phyloP scores from a whole-genome alignment of 495 filamentous ascomycete genomes.

The Podospora tetraspora region DNA sequence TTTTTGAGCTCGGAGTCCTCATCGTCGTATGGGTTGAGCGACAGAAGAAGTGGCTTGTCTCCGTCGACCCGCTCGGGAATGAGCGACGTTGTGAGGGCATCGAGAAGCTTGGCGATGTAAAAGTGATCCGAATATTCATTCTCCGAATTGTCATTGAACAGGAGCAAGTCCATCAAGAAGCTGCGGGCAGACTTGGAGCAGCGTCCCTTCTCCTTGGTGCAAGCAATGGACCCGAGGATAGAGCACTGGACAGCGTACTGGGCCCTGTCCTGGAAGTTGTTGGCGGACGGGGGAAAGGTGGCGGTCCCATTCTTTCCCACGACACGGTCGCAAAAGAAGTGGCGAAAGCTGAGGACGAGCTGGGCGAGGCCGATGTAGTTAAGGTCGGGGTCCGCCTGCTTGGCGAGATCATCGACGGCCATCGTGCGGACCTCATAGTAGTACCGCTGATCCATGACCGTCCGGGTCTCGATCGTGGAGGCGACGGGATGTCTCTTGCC shows the following conservation, averaged over 20 bases:
- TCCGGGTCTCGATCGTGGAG: slow-evolving; percentile 79
- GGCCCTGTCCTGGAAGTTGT: slow-evolving; percentile 82
- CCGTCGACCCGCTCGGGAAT: slow-evolving; percentile 52
- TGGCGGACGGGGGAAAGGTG: slow-evolving; percentile 70
- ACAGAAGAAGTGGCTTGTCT: slow-evolving; percentile 44
- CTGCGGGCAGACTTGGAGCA: slow-evolving; percentile 69
- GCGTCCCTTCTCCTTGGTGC: slow-evolving; percentile 69
- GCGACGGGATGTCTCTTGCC: slow-evolving; percentile 61
- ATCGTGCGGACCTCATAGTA: slow-evolving; percentile 86
- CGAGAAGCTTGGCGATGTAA: slow-evolving; percentile 79
- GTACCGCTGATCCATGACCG: slow-evolving; percentile 85
- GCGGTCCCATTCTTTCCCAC: slow-evolving; percentile 32
- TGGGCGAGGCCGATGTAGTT: slow-evolving; percentile 80
- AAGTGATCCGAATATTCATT: slow-evolving; percentile 83
- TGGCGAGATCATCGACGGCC: slow-evolving; percentile 69
- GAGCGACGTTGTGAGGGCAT: slow-evolving; percentile 70
- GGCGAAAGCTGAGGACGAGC: slow-evolving; percentile 74
- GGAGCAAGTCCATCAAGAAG: slow-evolving; percentile 81
- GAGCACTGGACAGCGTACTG: slow-evolving; percentile 76
- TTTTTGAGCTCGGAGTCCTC: slow-evolving; percentile 36
- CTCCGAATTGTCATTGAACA: slow-evolving; percentile 87
- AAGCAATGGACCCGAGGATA: slow-evolving; percentile 73
- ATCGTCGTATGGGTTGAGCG: slow-evolving; percentile 34
- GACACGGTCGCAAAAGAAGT: slow-evolving; percentile 73
- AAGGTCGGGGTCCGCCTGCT: slow-evolving; percentile 55